Base-by-base conservation (phyloP, 176 grass and related monocot genomes). In the Aegilops umbellulata region DNA sequence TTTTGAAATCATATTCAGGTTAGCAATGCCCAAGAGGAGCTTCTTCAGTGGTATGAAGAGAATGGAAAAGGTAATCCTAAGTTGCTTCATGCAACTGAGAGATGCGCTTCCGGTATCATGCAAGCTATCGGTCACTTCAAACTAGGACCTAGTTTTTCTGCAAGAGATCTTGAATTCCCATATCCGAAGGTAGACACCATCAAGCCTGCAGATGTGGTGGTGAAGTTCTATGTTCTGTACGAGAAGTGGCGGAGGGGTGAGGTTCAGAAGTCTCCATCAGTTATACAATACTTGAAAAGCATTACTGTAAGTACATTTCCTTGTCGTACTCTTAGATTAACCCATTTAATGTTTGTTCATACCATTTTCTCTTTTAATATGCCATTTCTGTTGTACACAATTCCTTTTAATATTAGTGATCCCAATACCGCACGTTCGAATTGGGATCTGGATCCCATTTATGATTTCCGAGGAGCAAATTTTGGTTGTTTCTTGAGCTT, bases 1-100 rank as follows among this genome's bases (percentile, higher is more conserved):
- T 83, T 82, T 84, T 84, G 10, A 60, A 86, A 82, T 16, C 79
- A 60, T 90, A 72, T 91, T 91, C 83, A 98, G 96, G 96, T 98
- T 29, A 85, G 84, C 81, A 98, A 95, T 91, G 90, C 96, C 78
- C 90, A 90, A 80, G 93, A 94, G 84, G 96, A 98, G 60, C 77
- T 98, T 74, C 82, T 95, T 71, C 86, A 92, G 61, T 98, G 96
- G 96, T 89, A 98, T 64, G 76, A 88, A 83, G 79, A 92, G 77
- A 95, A 95, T 73, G 93, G 84, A 71, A 92, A 67, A 74, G 51
- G 69, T 20, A 91, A 94, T 44, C 58, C 62, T 70, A 89, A 88
- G 34, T 86, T 98, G 80, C 86, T 95, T 84, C 84, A 90, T 89
- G 92, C 96, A 85, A 95, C 84, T 55, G 84, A 98, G 86, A 87